A percentile compares a stretch with the other conserved stretches of the same genome.
phyloP scores from a whole-genome alignment of 75 land plant species.

The Azolla pinnata region DNA sequence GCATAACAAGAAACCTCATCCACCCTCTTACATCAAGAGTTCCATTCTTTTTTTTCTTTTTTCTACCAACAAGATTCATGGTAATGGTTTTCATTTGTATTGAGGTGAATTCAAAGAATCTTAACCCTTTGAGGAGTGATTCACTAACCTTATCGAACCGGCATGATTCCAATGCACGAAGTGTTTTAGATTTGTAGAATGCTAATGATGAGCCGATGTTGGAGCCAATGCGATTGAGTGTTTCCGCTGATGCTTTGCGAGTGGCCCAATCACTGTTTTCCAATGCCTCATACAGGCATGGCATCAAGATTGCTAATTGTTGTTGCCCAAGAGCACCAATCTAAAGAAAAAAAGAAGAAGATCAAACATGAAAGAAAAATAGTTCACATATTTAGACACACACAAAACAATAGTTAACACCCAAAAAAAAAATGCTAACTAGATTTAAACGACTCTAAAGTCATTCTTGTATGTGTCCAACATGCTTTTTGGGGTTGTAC shows the following conservation, averaged over 20 bases:
- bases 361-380: not conserved
- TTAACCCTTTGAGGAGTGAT: not conserved
- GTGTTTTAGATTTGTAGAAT: conserved; percentile 38
- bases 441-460: too few species aligned
- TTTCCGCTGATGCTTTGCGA: conserved; percentile 82
- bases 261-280: conserved; percentile 76
- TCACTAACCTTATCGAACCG: conserved; percentile 87
- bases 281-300: conserved; percentile 52
- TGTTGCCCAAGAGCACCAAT: conserved; percentile 65
- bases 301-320: conserved; percentile 41
- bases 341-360: conserved; percentile 21
- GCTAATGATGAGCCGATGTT: conserved; percentile 40
- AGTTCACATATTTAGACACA: not conserved
- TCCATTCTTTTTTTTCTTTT: too few species aligned
- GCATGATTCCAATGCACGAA: conserved; percentile 52
- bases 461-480: too few species aligned
- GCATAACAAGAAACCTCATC: too few species aligned
- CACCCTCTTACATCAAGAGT: too few species aligned
- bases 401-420: not conserved
- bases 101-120: too few species aligned
- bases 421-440: too few species aligned
- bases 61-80: too few species aligned
- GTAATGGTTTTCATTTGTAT: too few species aligned
- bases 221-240: conserved; percentile 43
- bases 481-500: too few species aligned